phyloP scores from a whole-genome alignment of 2,329 filamentous ascomycete species.

The Botrytis hyacinthi region DNA sequence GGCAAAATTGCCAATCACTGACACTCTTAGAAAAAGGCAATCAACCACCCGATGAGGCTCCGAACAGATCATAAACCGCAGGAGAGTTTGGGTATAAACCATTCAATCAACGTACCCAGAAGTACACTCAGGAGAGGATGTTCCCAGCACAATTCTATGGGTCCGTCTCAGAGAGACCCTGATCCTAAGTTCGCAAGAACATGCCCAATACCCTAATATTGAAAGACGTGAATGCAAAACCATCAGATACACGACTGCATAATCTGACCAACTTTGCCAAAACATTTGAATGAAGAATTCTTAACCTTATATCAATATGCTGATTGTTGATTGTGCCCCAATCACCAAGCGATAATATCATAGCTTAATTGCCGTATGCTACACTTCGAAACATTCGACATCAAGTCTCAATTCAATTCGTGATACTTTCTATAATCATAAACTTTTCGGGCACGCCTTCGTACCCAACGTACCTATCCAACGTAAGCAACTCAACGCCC shows the following conservation, averaged over 20 bases:
- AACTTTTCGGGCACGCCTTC: background rate
- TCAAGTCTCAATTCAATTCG: background rate
- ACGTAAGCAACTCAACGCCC: background rate
- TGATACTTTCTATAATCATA: background rate
- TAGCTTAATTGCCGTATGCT: background rate
- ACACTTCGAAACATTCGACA: background rate
- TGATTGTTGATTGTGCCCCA: background rate
- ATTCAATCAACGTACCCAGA: background rate
- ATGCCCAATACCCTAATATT: background rate
- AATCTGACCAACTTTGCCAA: background rate
- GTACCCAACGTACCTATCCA: background rate
- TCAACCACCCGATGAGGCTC: no score
- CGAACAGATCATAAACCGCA: background rate
- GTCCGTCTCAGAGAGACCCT: background rate
- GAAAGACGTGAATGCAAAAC: background rate
- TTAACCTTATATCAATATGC: background rate
- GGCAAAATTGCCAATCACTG: background rate
- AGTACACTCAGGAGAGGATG: background rate
- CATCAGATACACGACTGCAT: background rate
- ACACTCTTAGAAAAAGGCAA: background rate
- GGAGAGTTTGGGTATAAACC: background rate
- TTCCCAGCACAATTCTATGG: background rate
- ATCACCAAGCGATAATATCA: background rate
- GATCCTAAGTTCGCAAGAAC: background rate
- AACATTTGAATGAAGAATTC: background rate